A percentile compares a stretch with the other conserved stretches of the same genome.
These are phyloP conservation scores for Tylopilus subfusipes DNA, from an alignment of 768 basidiomycete genomes.

Conservation along the genomic window DNA sequence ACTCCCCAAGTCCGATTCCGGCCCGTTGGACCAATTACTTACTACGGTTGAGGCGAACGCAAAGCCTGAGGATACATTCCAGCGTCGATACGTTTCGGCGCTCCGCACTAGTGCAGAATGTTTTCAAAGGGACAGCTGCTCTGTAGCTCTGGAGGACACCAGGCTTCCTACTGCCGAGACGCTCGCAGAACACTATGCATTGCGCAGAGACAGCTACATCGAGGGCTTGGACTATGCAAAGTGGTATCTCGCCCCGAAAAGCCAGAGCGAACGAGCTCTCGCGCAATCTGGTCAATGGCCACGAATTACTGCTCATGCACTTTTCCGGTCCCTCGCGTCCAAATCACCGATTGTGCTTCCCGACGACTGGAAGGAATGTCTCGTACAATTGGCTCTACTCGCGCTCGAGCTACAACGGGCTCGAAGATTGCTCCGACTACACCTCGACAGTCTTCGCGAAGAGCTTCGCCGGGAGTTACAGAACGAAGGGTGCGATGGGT, in stretches of 20 bases:
- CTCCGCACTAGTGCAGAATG: conserved; percentile 8
- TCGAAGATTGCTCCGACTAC: conserved; percentile 31
- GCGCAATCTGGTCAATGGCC: conserved; percentile 36
- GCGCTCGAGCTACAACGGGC: conserved; percentile 36
- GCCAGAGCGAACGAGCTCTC: conserved; percentile 16
- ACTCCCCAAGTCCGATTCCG: not conserved
- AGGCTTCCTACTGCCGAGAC: not conserved
- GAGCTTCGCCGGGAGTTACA: conserved; percentile 30
- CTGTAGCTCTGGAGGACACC: not conserved
- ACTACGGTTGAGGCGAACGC: not conserved
- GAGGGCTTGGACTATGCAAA: not conserved
- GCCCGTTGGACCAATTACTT: conserved; percentile 7
- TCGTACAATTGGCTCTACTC: conserved; percentile 29
- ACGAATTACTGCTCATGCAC: conserved; percentile 27
- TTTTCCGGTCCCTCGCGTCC: conserved; percentile 33
- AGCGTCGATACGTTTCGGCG: conserved; percentile 7
- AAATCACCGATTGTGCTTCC: conserved; percentile 15
- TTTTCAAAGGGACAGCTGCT: conserved; percentile 4
- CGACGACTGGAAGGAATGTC: conserved; percentile 28
- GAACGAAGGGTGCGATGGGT: conserved; percentile 24
- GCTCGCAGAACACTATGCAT: conserved; percentile 10
- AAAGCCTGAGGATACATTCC: conserved; percentile 14
- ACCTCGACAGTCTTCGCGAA: conserved; percentile 18
- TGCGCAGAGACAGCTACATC: conserved; percentile 5
- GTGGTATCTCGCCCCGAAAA: conserved; percentile 13